Conservation (phyloP, 2,329 filamentous ascomycete species). For the Macrophomina pseudophaseolina region DNA sequence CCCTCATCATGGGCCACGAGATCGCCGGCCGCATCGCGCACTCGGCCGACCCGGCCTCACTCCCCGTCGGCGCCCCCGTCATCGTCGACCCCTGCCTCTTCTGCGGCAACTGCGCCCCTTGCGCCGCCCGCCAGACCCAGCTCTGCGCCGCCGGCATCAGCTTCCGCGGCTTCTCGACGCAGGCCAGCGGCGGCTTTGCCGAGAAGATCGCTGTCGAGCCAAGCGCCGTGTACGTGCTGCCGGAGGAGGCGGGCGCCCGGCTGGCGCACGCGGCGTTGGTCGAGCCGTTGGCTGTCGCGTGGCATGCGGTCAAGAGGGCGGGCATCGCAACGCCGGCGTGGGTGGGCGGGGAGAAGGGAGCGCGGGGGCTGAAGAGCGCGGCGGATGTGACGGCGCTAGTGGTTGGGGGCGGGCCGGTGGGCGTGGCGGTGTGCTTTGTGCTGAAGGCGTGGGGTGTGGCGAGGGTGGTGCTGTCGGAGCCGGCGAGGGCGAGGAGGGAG, state of each 20-base stretch:
- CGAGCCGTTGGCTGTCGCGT: constrained; percentile 67
- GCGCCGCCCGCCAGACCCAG: constrained; percentile 31
- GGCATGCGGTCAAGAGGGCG: constrained; percentile 56
- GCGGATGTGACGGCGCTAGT: constrained; percentile 58
- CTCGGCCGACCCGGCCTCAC: not conserved
- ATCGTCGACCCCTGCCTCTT: constrained; percentile 39
- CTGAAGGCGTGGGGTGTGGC: constrained; percentile 56
- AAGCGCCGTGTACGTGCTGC: constrained; percentile 55
- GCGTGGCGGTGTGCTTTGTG: constrained; percentile 56
- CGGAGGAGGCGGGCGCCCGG: constrained; percentile 44
- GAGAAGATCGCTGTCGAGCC: constrained; percentile 60
- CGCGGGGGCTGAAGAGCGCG: constrained; percentile 26
- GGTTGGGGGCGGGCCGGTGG: constrained; percentile 67
- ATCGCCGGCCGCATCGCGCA: constrained; percentile 29
- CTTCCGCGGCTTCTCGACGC: constrained; percentile 25
- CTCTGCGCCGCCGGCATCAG: constrained; percentile 36
- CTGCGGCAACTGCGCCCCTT: constrained; percentile 35
- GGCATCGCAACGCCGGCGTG: not conserved
- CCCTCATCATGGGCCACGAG: constrained; percentile 41
- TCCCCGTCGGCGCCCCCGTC: constrained; percentile 36
- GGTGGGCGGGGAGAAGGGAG: not conserved
- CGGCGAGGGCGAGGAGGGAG: constrained; percentile 56
- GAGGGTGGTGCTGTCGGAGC: constrained; percentile 63
- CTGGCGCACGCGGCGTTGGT: constrained; percentile 63
- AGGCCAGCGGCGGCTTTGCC: constrained; percentile 58